phyloP scores from a whole-genome alignment of 352 stramenopile species.

The Pythium folliculosum region DNA sequence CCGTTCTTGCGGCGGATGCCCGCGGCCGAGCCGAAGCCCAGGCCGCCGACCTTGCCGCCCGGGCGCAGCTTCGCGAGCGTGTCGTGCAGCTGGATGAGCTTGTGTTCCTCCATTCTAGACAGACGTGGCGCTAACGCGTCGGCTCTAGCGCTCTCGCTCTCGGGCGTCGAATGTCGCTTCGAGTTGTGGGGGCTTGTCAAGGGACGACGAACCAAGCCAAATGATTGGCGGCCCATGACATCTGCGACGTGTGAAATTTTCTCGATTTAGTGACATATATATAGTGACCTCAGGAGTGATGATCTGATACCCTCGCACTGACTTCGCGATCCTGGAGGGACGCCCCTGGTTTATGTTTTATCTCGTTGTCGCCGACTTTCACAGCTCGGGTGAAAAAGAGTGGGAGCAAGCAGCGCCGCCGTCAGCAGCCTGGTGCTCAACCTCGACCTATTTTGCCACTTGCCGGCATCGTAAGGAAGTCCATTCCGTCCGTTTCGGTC shows the following conservation, averaged over 20 bases:
- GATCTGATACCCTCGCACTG: background rate
- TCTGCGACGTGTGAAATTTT: conserved; percentile 19
- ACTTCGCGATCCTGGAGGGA: conserved; percentile 10
- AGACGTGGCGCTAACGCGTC: too few species aligned
- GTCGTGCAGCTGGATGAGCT: conserved; percentile 85
- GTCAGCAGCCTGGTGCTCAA: too few species aligned
- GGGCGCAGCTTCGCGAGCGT: conserved; percentile 84
- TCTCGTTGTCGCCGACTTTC: background rate
- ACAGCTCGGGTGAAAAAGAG: too few species aligned
- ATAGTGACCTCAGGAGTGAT: background rate
- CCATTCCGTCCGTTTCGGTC: too few species aligned
- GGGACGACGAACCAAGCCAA: conserved; percentile 4
- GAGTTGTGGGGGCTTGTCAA: background rate
- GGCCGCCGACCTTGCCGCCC: conserved; percentile 79
- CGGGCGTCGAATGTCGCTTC: conserved; percentile 5
- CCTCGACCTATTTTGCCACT: too few species aligned
- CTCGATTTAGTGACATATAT: conserved; percentile 5
- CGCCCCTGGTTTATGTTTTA: background rate
- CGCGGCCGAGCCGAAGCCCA: conserved; percentile 59
- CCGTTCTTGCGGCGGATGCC: conserved; percentile 48
- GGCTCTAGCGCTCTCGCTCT: background rate
- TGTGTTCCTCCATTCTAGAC: conserved; percentile 63
- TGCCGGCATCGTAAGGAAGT: too few species aligned
- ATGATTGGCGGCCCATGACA: conserved; percentile 11
- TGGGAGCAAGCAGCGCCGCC: too few species aligned